A percentile compares a stretch with the other conserved stretches of the same genome.
These are phyloP conservation scores for Alternaria arbusti DNA, from an alignment of 2,329 filamentous ascomycete species.

Conservation along the genomic window DNA sequence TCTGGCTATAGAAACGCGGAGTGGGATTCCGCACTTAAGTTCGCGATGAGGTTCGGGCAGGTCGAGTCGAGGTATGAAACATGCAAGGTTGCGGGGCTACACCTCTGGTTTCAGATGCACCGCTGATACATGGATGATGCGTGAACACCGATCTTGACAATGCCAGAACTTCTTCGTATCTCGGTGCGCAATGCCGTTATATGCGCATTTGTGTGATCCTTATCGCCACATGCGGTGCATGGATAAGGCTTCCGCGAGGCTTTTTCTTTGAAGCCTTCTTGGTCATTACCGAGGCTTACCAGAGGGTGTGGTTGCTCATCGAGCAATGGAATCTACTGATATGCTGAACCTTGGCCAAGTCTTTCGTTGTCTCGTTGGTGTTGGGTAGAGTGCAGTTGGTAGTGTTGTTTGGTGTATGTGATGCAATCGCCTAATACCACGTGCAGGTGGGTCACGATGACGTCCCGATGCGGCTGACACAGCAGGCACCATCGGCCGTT, in stretches of 20 bases:
- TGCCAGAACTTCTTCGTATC: not conserved
- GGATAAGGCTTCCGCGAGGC: not conserved
- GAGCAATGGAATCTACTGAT: not conserved
- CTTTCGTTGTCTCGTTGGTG: not conserved
- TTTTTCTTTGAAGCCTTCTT: not conserved
- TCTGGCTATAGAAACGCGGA: slow-evolving; percentile 19
- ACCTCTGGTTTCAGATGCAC: slow-evolving; percentile 18
- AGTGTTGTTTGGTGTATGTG: not conserved
- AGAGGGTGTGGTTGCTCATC: not conserved
- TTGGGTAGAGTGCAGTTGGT: not conserved
- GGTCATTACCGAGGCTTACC: not conserved
- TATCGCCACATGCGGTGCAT: not conserved
- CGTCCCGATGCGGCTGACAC: not conserved
- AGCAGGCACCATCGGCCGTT: not conserved
- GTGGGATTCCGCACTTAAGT: slow-evolving; percentile 17
- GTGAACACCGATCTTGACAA: not conserved
- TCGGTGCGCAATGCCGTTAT: not conserved
- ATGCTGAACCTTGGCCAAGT: not conserved
- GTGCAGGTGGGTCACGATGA: not conserved
- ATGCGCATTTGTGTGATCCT: not conserved
- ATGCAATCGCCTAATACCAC: not conserved
- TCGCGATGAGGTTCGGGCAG: slow-evolving; percentile 13
- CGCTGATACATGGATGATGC: slow-evolving; percentile 30
- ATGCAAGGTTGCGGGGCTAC: slow-evolving; percentile 15
- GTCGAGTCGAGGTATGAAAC: slow-evolving; percentile 26